phyloP scores from a whole-genome alignment of 2,329 filamentous ascomycete species.

The Colletotrichum sp. region DNA sequence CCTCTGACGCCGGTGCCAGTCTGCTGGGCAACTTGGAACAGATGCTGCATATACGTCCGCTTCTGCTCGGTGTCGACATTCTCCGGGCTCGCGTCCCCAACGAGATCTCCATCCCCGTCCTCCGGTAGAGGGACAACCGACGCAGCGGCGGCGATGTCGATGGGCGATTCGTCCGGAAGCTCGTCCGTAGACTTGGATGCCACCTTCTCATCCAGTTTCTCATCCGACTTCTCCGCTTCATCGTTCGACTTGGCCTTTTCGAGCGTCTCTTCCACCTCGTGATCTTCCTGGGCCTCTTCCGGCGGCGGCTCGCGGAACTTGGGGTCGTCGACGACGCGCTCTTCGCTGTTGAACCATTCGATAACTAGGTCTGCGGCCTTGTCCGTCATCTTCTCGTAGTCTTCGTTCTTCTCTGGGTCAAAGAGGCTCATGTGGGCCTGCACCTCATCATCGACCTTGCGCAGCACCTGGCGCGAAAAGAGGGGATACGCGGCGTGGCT shows the following conservation, averaged over 20 bases:
- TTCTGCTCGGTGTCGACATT: conserved; percentile 40
- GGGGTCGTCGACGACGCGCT: conserved; percentile 49
- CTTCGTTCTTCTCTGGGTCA: conserved; percentile 62
- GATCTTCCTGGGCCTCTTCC: conserved; percentile 36
- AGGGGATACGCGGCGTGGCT: conserved; percentile 45
- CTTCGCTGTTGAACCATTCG: conserved; percentile 59
- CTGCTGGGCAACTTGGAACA: conserved; percentile 54
- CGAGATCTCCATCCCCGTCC: conserved; percentile 40
- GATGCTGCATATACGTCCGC: conserved; percentile 52
- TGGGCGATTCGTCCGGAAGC: conserved; percentile 48
- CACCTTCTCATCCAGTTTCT: conserved; percentile 20
- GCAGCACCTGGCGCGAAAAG: conserved; percentile 65
- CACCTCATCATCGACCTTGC: conserved; percentile 72
- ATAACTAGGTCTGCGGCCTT: conserved; percentile 62
- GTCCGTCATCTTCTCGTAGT: conserved; percentile 68
- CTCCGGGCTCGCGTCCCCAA: conserved; percentile 33
- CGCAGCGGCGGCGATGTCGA: conserved; percentile 59
- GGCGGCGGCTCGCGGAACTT: conserved; percentile 46
- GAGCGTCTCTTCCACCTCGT: conserved; percentile 34
- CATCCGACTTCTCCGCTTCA: conserved; percentile 25
- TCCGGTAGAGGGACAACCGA: conserved; percentile 53
- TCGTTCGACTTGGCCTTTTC: conserved; percentile 30
- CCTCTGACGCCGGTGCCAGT: conserved; percentile 51
- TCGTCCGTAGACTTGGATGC: conserved; percentile 17
- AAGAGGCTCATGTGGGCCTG: conserved; percentile 75